These are phyloP conservation scores for Hemileccinum rubropunctum DNA, from an alignment of 768 basidiomycete species.

Conservation along the genomic window DNA sequence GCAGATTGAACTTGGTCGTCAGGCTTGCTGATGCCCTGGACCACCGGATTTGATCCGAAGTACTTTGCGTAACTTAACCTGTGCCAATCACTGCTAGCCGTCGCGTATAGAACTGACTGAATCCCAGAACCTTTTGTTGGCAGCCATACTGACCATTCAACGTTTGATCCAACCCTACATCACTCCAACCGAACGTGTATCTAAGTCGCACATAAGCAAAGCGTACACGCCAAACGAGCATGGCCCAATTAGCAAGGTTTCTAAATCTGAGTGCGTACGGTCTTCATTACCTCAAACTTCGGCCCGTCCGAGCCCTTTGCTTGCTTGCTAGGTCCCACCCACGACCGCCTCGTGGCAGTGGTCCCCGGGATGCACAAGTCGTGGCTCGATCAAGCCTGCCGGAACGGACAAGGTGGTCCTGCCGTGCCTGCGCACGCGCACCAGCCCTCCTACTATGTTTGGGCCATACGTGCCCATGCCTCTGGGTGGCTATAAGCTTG, in stretches of 20 bases:
- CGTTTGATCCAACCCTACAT: too few species aligned
- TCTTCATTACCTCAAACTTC: constrained; percentile 21
- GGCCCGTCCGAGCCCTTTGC: not conserved
- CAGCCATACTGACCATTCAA: too few species aligned
- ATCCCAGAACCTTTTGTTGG: too few species aligned
- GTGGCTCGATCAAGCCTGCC: constrained; percentile 2
- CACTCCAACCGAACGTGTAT: too few species aligned
- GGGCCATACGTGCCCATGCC: constrained; percentile 15
- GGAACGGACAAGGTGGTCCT: constrained; percentile 14
- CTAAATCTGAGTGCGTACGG: constrained; percentile 12
- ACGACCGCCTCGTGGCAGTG: constrained; percentile 12
- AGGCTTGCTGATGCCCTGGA: too few species aligned
- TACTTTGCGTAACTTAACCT: too few species aligned
- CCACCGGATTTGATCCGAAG: too few species aligned
- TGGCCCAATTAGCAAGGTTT: constrained; percentile 9
- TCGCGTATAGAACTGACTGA: too few species aligned
- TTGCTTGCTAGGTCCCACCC: not conserved
- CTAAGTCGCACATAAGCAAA: too few species aligned
- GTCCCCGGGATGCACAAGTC: constrained; percentile 3
- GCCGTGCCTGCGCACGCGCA: constrained; percentile 19
- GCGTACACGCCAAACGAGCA: constrained; percentile 15
- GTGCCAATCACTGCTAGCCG: too few species aligned
- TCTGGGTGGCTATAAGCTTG: constrained; percentile 23
- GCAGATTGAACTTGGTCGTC: too few species aligned
- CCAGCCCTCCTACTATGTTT: constrained; percentile 23